phyloP scores from a whole-genome alignment of 2,329 filamentous ascomycete species.

The Trichophyton mentagrophytes region DNA sequence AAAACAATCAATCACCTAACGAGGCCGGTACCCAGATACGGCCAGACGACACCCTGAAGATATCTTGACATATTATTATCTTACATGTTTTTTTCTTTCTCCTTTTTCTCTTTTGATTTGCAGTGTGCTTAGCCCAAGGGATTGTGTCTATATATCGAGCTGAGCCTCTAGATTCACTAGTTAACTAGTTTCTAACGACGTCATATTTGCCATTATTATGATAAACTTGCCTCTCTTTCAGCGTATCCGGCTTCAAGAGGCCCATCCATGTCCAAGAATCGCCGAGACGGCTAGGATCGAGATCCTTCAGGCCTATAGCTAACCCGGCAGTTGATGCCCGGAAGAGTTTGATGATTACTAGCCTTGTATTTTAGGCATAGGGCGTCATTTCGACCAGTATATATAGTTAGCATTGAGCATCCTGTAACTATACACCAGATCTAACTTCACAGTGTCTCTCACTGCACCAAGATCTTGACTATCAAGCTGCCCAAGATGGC shows the following conservation, averaged over 20 bases:
- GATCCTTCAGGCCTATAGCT: neutral
- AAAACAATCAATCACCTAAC: neutral
- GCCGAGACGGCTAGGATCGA: neutral
- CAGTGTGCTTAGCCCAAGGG: neutral
- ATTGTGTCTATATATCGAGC: neutral
- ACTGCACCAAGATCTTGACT: neutral
- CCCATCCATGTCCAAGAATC: neutral
- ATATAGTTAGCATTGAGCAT: neutral
- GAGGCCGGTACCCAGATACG: neutral
- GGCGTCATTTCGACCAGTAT: neutral
- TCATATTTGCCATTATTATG: neutral
- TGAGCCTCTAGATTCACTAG: neutral
- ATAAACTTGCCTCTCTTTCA: neutral
- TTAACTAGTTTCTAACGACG: neutral
- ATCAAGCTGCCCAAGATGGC: constrained; percentile 1
- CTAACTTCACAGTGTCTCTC: neutral
- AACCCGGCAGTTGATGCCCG: neutral
- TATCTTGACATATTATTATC: neutral
- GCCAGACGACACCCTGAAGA: neutral
- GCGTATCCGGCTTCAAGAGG: neutral
- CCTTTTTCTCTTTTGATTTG: neutral
- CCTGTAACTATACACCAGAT: neutral
- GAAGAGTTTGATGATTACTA: too few species aligned
- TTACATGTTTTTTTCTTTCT: neutral
- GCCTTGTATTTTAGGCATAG: neutral